Evolutionary conservation across 495 filamentous ascomycete species (phyloP).

Genomic region (Mycothermus thermophilus): DNA sequence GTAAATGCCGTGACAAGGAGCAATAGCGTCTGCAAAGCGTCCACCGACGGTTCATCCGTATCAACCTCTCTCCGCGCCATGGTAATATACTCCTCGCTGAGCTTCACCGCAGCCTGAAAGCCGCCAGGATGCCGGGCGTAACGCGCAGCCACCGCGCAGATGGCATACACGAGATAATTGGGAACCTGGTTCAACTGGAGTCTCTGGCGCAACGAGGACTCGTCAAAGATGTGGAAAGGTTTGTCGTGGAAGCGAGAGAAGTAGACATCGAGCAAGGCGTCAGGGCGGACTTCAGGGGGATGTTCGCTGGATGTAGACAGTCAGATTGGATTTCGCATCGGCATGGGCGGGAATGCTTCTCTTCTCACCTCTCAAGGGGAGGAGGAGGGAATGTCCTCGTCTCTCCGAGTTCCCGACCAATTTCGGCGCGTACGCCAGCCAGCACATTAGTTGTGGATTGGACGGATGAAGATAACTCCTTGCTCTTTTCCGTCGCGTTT

Average conservation of each 20-base stretch:
- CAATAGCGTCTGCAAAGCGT: conserved; percentile 58
- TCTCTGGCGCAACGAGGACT: conserved; percentile 51
- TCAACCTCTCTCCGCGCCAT: conserved; percentile 56
- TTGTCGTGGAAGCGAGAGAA: conserved; percentile 66
- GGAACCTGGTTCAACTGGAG: conserved; percentile 54
- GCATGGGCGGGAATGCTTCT: not conserved
- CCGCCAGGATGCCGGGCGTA: conserved; percentile 49
- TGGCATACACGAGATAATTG: conserved; percentile 47
- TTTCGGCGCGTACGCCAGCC: not conserved
- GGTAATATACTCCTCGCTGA: conserved; percentile 53
- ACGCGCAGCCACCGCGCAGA: conserved; percentile 59
- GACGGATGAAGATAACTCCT: conserved; percentile 9
- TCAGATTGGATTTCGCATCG: not conserved
- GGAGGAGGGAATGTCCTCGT: conserved; percentile 6
- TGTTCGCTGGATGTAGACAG: conserved; percentile 25
- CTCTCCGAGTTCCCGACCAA: conserved; percentile 7
- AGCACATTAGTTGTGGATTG: conserved; percentile 3
- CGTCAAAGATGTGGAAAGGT: conserved; percentile 65
- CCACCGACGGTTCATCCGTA: conserved; percentile 63
- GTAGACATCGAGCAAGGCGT: conserved; percentile 58
- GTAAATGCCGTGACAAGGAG: conserved; percentile 64
- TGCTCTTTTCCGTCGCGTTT: conserved; percentile 7
- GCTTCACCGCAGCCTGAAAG: conserved; percentile 43
- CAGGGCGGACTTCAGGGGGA: conserved; percentile 32
- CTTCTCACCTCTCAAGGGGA: conserved; percentile 4